Conservation (phyloP, 2,329 filamentous ascomycete species). For the Capronia coronata region DNA sequence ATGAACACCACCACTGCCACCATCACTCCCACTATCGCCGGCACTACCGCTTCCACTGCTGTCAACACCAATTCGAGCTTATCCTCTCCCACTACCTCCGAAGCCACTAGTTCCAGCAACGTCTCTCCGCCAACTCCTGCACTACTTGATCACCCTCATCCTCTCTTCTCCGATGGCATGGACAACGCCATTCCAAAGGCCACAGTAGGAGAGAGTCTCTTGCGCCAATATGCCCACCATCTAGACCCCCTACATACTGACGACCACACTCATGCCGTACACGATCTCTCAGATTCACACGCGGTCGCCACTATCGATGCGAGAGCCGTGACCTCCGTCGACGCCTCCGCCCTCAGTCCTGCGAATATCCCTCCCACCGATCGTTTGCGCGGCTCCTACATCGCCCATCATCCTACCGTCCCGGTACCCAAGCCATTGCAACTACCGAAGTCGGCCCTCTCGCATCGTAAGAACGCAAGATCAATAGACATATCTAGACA, state of each 20-base stretch:
- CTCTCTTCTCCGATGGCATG: slow-evolving; percentile 26
- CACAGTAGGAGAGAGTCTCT: slow-evolving; percentile 34
- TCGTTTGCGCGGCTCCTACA: slow-evolving; percentile 29
- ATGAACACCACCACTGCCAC: neutral
- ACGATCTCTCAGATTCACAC: slow-evolving; percentile 21
- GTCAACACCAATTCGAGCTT: slow-evolving; percentile 23
- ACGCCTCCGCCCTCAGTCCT: slow-evolving; percentile 19
- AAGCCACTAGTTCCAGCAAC: slow-evolving; percentile 19
- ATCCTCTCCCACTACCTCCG: slow-evolving; percentile 27
- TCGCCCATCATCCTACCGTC: slow-evolving; percentile 28
- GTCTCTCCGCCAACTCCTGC: slow-evolving; percentile 24
- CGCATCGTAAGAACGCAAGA: slow-evolving; percentile 46
- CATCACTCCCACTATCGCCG: neutral
- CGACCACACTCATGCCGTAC: slow-evolving; percentile 30
- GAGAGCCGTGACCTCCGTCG: slow-evolving; percentile 5
- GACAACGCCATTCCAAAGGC: slow-evolving; percentile 24
- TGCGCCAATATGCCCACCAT: slow-evolving; percentile 40
- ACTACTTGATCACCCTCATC: slow-evolving; percentile 29
- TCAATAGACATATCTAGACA: slow-evolving; percentile 68
- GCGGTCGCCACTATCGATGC: slow-evolving; percentile 23
- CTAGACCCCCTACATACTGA: slow-evolving; percentile 39
- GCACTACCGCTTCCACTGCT: neutral
- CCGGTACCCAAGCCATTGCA: slow-evolving; percentile 35
- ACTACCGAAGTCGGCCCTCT: slow-evolving; percentile 33
- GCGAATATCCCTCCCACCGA: slow-evolving; percentile 25